A percentile compares a stretch with the other conserved stretches of the same genome.
These are phyloP conservation scores for Pichia eremophila DNA, from an alignment of 805 yeast species.

Conservation along the genomic window DNA sequence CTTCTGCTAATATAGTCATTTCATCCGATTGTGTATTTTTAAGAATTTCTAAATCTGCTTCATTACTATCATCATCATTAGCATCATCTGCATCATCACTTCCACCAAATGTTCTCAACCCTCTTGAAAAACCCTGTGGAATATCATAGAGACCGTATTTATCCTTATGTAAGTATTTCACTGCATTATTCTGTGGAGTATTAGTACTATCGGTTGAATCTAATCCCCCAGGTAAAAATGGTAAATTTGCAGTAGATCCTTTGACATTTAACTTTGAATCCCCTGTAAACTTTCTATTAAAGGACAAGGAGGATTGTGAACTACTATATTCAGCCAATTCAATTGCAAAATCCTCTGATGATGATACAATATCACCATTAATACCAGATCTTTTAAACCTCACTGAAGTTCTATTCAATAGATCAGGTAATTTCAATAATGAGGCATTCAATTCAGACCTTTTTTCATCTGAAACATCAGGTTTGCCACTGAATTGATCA, in stretches of 20 bases:
- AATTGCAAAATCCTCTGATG: constrained; percentile 53
- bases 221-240: constrained; percentile 87
- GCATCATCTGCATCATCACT: constrained; percentile 8
- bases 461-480: constrained; percentile 23
- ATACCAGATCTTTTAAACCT: constrained; percentile 70
- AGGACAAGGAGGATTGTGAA: constrained; percentile 51
- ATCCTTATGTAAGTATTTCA: constrained; percentile 50
- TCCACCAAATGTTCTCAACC: constrained; percentile 32
- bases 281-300: constrained; percentile 58
- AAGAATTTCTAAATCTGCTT: background rate
- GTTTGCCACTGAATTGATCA: constrained; percentile 54
- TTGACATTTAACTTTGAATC: constrained; percentile 46
- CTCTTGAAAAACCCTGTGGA: constrained; percentile 77
- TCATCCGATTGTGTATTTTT: constrained; percentile 5
- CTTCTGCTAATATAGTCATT: constrained; percentile 5
- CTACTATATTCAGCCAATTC: constrained; percentile 23
- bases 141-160: constrained; percentile 67
- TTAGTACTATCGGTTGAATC: constrained; percentile 18
- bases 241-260: constrained; percentile 69
- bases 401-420: constrained; percentile 53
- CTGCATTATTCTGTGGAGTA: constrained; percentile 18
- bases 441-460: constrained; percentile 23
- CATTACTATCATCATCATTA: background rate
- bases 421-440: constrained; percentile 49
- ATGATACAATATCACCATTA: constrained; percentile 48